phyloP scores from a whole-genome alignment of 495 filamentous ascomycete species.

The Neurospora sp. region DNA sequence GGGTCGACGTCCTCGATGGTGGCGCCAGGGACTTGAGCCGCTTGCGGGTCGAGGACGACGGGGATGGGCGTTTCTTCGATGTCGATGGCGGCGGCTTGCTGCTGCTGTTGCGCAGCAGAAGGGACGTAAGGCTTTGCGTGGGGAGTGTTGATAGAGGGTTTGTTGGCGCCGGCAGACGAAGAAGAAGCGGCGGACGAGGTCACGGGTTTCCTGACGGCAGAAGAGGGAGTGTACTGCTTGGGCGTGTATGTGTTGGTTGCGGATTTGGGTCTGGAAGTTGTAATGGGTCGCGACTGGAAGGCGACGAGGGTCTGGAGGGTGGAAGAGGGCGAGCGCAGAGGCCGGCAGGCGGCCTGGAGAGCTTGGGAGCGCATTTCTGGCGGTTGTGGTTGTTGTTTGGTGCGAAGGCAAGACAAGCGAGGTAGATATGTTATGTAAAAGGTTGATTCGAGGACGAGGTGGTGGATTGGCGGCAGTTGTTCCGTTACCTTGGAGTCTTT shows the following conservation, averaged over 20 bases:
- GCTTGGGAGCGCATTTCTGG: constrained; percentile 17
- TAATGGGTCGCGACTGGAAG: not conserved
- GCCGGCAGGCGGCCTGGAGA: constrained; percentile 13
- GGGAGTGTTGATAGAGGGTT: not conserved
- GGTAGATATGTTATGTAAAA: not conserved
- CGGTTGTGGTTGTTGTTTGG: not conserved
- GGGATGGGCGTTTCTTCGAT: not conserved
- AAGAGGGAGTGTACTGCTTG: not conserved
- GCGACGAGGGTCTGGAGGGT: constrained; percentile 1
- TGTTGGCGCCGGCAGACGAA: constrained; percentile 3
- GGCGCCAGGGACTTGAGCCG: constrained; percentile 23
- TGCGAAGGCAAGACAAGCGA: not conserved
- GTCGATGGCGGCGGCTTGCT: not conserved
- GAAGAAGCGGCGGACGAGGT: not conserved
- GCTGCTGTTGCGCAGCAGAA: not conserved
- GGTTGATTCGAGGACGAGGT: not conserved
- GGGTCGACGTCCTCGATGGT: constrained; percentile 22
- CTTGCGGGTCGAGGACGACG: constrained; percentile 16
- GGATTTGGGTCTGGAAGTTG: not conserved
- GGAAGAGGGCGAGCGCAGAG: constrained; percentile 8
- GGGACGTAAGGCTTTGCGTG: not conserved
- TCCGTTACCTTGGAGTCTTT: not conserved
- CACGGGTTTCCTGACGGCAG: not conserved
- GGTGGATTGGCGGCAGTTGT: not conserved
- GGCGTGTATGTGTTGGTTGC: not conserved